phyloP scores from a whole-genome alignment of 805 yeast species.

The Candida schatavii region DNA sequence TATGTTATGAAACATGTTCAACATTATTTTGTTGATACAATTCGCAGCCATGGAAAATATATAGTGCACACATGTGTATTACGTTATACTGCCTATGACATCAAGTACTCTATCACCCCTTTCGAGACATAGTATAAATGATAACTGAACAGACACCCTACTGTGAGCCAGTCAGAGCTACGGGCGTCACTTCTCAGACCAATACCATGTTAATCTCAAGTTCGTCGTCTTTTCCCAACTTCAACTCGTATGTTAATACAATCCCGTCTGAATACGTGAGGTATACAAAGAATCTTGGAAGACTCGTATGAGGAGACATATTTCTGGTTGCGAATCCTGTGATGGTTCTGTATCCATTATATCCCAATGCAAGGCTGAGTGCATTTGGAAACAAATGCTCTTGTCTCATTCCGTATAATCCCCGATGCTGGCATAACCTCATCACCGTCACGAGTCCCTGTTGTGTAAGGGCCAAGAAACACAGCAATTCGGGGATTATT shows the following conservation, averaged over 20 bases:
- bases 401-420: constrained; percentile 41
- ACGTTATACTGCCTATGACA: too few relatives aligned
- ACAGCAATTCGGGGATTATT: constrained; percentile 34
- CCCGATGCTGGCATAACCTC: constrained; percentile 35
- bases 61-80: too few relatives aligned
- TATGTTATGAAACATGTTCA: too few relatives aligned
- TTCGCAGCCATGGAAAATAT: too few relatives aligned
- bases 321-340: constrained; percentile 30
- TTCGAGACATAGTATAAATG: too few relatives aligned
- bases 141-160: too few relatives aligned
- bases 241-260: constrained; percentile 19
- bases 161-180: too few relatives aligned
- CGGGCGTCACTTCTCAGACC: too few relatives aligned
- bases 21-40: too few relatives aligned
- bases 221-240: constrained; percentile 6
- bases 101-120: too few relatives aligned
- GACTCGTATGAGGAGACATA: constrained; percentile 15
- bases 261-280: constrained; percentile 35
- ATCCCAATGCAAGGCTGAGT: constrained; percentile 21
- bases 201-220: too few relatives aligned
- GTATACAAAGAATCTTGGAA: constrained; percentile 29
- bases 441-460: constrained; percentile 36
- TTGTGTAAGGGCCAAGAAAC: constrained; percentile 34
- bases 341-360: constrained; percentile 28
- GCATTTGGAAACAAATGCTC: constrained; percentile 42